Conservation (phyloP, 768 basidiomycete species). For the Calvatia gigantea region DNA sequence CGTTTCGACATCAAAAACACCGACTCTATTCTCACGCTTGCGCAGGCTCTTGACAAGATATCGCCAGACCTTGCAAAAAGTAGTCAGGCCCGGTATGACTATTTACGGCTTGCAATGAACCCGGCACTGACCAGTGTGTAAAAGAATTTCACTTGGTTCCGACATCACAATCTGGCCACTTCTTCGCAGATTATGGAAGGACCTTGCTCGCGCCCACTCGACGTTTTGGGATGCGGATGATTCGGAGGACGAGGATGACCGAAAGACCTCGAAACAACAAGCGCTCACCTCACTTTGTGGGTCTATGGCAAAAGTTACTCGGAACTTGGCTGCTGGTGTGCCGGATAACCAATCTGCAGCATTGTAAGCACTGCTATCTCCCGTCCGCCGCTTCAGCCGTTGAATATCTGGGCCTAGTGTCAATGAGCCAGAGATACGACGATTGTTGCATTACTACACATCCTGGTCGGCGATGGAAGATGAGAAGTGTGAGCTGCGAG, state of each 20-base stretch:
- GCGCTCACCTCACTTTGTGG: constrained; percentile 38
- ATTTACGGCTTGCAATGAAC: neutral
- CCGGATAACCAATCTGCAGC: constrained; percentile 67
- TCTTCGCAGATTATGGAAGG: constrained; percentile 55
- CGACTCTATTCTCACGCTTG: constrained; percentile 28
- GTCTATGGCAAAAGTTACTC: constrained; percentile 71
- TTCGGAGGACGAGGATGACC: constrained; percentile 31
- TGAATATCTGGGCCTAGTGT: constrained; percentile 37
- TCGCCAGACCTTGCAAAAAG: constrained; percentile 50
- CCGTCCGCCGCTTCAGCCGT: constrained; percentile 5
- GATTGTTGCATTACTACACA: constrained; percentile 67
- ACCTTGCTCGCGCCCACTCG: constrained; percentile 42
- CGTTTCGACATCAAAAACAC: constrained; percentile 36
- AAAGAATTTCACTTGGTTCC: constrained; percentile 31
- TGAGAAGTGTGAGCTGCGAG: constrained; percentile 39
- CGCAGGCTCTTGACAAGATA: constrained; percentile 42
- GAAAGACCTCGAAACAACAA: constrained; percentile 26
- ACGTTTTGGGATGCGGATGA: constrained; percentile 52
- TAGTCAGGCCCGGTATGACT: constrained; percentile 33
- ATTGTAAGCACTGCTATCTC: constrained; percentile 49
- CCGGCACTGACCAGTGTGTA: constrained; percentile 12
- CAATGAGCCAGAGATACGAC: constrained; percentile 68
- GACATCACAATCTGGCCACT: constrained; percentile 51
- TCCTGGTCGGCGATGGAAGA: constrained; percentile 73
- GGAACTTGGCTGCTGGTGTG: constrained; percentile 79